These are phyloP conservation scores for Pseudogymnoascus sp. DNA, from an alignment of 2,329 filamentous ascomycete species.

Conservation along the genomic window DNA sequence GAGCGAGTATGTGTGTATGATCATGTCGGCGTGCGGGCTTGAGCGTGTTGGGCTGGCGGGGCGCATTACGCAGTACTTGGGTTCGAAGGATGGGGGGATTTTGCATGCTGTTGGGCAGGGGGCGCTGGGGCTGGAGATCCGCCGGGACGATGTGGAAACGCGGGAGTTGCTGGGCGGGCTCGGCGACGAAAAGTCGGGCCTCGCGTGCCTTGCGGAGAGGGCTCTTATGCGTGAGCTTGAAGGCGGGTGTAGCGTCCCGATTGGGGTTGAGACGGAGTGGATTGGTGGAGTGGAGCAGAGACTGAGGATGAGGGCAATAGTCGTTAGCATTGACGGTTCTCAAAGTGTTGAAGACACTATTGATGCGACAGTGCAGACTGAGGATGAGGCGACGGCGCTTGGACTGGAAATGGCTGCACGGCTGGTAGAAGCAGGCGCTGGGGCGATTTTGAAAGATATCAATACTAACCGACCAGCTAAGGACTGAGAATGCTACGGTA, in stretches of 20 bases:
- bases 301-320: slow-evolving; percentile 66
- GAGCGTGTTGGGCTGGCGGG: slow-evolving; percentile 60
- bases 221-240: slow-evolving; percentile 75
- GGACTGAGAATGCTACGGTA: slow-evolving; percentile 10
- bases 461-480: slow-evolving; percentile 33
- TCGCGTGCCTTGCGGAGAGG: slow-evolving; percentile 70
- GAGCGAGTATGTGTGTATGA: slow-evolving; percentile 66
- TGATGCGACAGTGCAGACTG: neutral
- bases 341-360: slow-evolving; percentile 7
- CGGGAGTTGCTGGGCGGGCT: slow-evolving; percentile 53
- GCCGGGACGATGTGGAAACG: slow-evolving; percentile 57
- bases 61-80: slow-evolving; percentile 71
- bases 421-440: slow-evolving; percentile 58
- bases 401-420: slow-evolving; percentile 47
- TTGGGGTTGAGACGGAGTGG: slow-evolving; percentile 79
- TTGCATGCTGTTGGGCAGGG: slow-evolving; percentile 87
- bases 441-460: slow-evolving; percentile 71
- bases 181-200: slow-evolving; percentile 54
- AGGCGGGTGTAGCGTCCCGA: slow-evolving; percentile 88
- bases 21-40: slow-evolving; percentile 79
- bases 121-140: slow-evolving; percentile 72
- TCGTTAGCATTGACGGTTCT: slow-evolving; percentile 71
- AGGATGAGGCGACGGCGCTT: slow-evolving; percentile 6
- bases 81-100: slow-evolving; percentile 60
- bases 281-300: slow-evolving; percentile 33